Conservation (phyloP, 2,329 filamentous ascomycete genomes). For the Amylocarpus encephaloides region DNA sequence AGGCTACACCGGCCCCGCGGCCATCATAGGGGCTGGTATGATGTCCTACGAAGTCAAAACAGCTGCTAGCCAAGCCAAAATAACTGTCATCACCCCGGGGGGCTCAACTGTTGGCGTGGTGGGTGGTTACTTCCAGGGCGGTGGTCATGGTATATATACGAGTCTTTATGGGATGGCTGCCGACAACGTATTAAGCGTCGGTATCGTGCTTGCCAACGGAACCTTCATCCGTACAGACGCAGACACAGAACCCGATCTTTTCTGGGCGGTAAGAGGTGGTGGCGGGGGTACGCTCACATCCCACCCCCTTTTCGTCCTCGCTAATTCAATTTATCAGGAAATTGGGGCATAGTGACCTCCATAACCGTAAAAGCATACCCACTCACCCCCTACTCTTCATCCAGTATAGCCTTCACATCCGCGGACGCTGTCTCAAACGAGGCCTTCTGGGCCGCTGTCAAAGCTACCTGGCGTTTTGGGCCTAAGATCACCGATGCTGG, state of each 20-base stretch:
- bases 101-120: conserved; percentile 14
- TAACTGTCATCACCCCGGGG: conserved; percentile 7
- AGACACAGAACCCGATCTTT: conserved; percentile 24
- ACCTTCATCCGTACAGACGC: conserved; percentile 17
- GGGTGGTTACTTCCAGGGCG: conserved; percentile 15
- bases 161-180: conserved; percentile 14
- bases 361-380: conserved; percentile 48
- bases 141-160: conserved; percentile 11
- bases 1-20: conserved; percentile 20
- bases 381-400: conserved; percentile 28
- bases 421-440: neutral
- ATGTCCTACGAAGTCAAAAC: conserved; percentile 8
- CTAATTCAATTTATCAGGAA: too few species aligned
- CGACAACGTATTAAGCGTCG: conserved; percentile 10
- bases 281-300: conserved; percentile 3
- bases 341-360: conserved; percentile 30
- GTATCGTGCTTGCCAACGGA: conserved; percentile 16
- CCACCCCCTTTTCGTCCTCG: neutral
- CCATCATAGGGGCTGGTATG: conserved; percentile 16
- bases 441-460: conserved; percentile 44
- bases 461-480: conserved; percentile 42
- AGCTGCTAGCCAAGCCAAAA: conserved; percentile 32
- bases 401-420: conserved; percentile 35
- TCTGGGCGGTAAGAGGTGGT: conserved; percentile 25
- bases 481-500: conserved; percentile 32